Conservation (phyloP, 768 basidiomycete species). For the Leccinum obscurum region DNA sequence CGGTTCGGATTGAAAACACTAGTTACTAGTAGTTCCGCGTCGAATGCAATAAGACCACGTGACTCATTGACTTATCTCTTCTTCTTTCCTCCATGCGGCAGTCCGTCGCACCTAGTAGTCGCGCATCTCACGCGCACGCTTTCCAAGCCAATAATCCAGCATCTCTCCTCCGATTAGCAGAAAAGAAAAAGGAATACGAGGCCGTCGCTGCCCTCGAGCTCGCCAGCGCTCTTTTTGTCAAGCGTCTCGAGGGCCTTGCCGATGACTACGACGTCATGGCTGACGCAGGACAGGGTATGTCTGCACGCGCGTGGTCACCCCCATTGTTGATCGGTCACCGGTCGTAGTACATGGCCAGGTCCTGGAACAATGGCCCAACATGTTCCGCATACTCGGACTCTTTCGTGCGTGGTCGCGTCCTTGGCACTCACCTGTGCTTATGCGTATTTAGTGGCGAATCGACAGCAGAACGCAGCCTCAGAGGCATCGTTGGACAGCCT, state of each 20-base stretch:
- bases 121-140: constrained; percentile 48
- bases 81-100: constrained; percentile 45
- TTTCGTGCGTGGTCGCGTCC: constrained; percentile 51
- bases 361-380: constrained; percentile 77
- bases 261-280: constrained; percentile 80
- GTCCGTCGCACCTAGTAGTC: constrained; percentile 51
- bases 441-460: constrained; percentile 46
- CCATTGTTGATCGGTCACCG: constrained; percentile 1
- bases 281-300: constrained; percentile 66
- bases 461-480: constrained; percentile 34
- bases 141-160: constrained; percentile 46
- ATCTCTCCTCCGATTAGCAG: constrained; percentile 54
- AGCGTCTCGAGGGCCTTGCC: constrained; percentile 65
- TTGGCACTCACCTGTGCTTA: not conserved
- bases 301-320: not conserved
- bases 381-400: constrained; percentile 73
- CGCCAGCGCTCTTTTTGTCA: constrained; percentile 60
- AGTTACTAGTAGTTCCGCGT: constrained; percentile 12
- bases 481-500: constrained; percentile 22
- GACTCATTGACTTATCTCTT: constrained; percentile 3
- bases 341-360: constrained; percentile 70
- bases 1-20: constrained; percentile 1
- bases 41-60: constrained; percentile 10
- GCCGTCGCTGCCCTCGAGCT: constrained; percentile 72
- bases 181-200: constrained; percentile 83